Evolutionary conservation across 768 basidiomycete species (phyloP).

Genomic region (Amanita thiersii): DNA sequence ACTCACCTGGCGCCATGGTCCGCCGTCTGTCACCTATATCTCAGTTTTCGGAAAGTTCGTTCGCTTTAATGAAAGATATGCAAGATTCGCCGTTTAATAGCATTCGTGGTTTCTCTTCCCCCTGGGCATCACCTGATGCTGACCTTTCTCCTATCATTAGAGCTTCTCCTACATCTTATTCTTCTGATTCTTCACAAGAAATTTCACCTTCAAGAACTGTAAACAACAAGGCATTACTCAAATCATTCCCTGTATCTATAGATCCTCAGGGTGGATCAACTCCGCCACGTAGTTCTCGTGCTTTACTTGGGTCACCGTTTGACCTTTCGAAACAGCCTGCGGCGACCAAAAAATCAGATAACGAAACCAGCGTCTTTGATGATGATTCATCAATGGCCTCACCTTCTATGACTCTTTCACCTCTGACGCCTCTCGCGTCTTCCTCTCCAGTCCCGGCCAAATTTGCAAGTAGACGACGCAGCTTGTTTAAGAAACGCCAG

Average conservation of each 20-base stretch:
- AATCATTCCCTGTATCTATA: too few relatives aligned
- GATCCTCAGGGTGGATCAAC: too few relatives aligned
- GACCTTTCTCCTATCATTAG: constrained; percentile 24
- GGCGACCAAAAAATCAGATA: too few relatives aligned
- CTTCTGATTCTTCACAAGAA: background rate
- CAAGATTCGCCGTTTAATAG: constrained; percentile 5
- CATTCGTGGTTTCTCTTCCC: background rate
- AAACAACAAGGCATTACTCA: too few relatives aligned
- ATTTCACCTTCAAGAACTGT: too few relatives aligned
- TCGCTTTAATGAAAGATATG: constrained; percentile 5
- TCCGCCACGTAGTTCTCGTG: too few relatives aligned
- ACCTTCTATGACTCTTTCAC: constrained; percentile 13
- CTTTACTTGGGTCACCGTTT: too few relatives aligned
- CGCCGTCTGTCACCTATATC: constrained; percentile 2
- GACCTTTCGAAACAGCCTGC: too few relatives aligned
- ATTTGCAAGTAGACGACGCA: constrained; percentile 1
- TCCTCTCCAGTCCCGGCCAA: background rate
- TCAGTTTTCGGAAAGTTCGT: constrained; percentile 3
- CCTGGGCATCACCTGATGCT: constrained; percentile 12
- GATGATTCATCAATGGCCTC: too few relatives aligned
- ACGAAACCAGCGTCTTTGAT: too few relatives aligned
- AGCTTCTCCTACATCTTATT: constrained; percentile 10
- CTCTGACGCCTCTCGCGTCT: constrained; percentile 21
- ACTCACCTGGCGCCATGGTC: background rate
- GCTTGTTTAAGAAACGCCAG: background rate